Evolutionary conservation across 805 yeast species (phyloP).

Genomic region (Grigorovia jiainica): DNA sequence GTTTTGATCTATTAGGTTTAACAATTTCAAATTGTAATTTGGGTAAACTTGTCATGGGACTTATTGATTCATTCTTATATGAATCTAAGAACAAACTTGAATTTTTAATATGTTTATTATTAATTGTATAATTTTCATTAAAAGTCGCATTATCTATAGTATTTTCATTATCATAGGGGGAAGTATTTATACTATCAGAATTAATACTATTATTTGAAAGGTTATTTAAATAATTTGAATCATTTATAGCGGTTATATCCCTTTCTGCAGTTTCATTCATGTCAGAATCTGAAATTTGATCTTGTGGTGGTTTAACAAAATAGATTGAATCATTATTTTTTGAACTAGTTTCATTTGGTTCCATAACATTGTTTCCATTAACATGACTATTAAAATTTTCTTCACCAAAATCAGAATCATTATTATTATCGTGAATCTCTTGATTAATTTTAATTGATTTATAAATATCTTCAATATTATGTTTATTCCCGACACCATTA

Average conservation of each 20-base stretch:
- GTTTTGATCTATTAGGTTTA: constrained; percentile 4
- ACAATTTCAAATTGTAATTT: constrained; percentile 6
- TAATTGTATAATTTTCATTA: no score
- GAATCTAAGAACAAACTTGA: no score
- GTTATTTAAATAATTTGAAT: neutral
- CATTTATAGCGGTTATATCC: neutral
- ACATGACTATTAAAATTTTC: no score
- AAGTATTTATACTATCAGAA: no score
- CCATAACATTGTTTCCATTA: no score
- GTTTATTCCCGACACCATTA: no score
- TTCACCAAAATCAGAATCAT: no score
- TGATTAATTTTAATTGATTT: constrained; percentile 42
- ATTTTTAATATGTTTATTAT: no score
- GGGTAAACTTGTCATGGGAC: neutral
- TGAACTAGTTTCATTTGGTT: neutral
- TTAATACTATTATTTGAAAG: neutral
- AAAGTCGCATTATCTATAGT: no score
- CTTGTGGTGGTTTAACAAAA: neutral
- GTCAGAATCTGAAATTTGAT: neutral
- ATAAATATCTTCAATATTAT: constrained; percentile 49
- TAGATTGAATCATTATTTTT: neutral
- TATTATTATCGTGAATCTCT: no score
- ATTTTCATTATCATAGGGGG: no score
- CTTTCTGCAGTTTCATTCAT: neutral
- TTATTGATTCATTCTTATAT: neutral